These are phyloP conservation scores for Ormosia emarginata DNA, from an alignment of 306 rosid species.

Conservation along the genomic window DNA sequence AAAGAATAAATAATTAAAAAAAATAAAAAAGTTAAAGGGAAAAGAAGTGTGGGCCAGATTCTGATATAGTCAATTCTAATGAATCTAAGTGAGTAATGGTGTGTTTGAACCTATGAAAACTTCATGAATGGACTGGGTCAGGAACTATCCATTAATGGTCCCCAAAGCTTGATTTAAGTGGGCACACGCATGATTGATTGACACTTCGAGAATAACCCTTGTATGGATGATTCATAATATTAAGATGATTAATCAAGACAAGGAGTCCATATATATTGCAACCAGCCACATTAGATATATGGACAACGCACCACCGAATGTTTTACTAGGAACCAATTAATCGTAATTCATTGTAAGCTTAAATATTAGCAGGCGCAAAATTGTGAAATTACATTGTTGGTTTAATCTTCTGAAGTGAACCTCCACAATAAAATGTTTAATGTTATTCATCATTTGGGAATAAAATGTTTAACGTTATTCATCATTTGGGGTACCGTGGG, in stretches of 20 bases:
- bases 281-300: not conserved
- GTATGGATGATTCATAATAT: not conserved
- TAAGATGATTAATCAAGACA: not conserved
- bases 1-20: not conserved
- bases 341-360: not conserved
- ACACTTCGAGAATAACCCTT: not conserved
- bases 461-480: not conserved
- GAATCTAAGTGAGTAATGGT: constrained; percentile 23
- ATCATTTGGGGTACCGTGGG: not conserved
- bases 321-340: not conserved
- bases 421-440: not conserved
- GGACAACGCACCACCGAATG: not conserved
- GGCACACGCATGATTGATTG: constrained; percentile 21
- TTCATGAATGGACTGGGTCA: constrained; percentile 50
- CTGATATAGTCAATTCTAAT: constrained; percentile 32
- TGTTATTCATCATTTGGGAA: not conserved
- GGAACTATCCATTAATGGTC: constrained; percentile 29
- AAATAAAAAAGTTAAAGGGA: not conserved
- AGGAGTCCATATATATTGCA: not conserved
- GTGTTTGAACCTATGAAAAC: constrained; percentile 38
- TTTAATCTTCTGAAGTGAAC: not conserved
- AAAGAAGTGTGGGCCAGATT: constrained; percentile 33
- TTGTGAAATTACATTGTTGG: not conserved
- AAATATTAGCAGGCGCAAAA: not conserved
- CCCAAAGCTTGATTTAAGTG: constrained; percentile 32